Conservation (phyloP, 78 protist species). For the Dictyostelium purpureum region DNA sequence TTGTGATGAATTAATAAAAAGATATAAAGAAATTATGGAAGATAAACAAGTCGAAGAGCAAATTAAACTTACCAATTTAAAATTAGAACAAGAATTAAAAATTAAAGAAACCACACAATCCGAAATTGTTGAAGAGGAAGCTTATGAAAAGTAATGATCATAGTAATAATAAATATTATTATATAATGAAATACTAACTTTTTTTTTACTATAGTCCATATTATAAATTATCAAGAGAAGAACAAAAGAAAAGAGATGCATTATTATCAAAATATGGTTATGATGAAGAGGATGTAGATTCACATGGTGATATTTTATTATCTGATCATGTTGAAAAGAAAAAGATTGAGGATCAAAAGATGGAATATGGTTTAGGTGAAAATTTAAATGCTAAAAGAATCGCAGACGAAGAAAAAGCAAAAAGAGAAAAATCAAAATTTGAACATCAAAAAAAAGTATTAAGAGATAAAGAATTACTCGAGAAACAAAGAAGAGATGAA, state of each 20-base stretch:
- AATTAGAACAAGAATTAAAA: constrained; percentile 38
- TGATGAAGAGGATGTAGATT: constrained; percentile 56
- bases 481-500: constrained; percentile 58
- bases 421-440: constrained; percentile 56
- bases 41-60: background rate
- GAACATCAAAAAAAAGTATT: constrained; percentile 42
- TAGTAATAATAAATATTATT: background rate
- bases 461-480: constrained; percentile 45
- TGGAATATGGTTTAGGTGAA: background rate
- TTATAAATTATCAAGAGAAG: constrained; percentile 51
- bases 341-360: background rate
- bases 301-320: constrained; percentile 49
- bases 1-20: background rate
- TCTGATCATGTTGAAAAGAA: constrained; percentile 17
- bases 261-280: constrained; percentile 47
- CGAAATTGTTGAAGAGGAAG: background rate
- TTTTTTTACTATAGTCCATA: constrained; percentile 6
- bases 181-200: background rate
- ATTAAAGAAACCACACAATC: constrained; percentile 26
- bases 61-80: background rate
- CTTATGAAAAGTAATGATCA: background rate
- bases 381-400: constrained; percentile 43
- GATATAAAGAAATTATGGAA: constrained; percentile 4
- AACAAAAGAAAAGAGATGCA: constrained; percentile 61
- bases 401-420: constrained; percentile 44